Base-by-base conservation (phyloP, 805 yeast genomes). In the Saturnispora mendoncae region DNA sequence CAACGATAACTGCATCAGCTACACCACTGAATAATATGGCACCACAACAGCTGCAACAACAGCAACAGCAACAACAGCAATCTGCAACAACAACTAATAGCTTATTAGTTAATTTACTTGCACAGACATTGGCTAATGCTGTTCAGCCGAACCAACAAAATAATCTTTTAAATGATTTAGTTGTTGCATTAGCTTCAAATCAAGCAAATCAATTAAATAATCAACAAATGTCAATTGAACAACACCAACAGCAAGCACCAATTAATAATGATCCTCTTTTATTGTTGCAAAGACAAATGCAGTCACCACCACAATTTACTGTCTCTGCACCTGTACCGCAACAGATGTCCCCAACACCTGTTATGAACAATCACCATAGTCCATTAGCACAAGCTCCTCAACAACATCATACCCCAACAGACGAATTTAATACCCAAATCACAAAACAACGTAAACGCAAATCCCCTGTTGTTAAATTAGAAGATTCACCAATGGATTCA, bases 261-360 rank as follows among this genome's bases (percentile, higher is more conserved):
- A 6, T 7, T 7, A 23, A 23, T 23, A 10, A 7, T 23, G 35
- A 32, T 4, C 8, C 24, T 9, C 12, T 32, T 8, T 5, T 25
- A 5, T 6, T 30, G 20, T 17, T 30, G 12, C 33, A 30, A 9
- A 17, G 35, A 7, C 35, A 32, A 19, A 20, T 19, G 5, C 24
- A 32, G 9, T 32, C 35, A 6, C 25, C 35, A 26, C 90, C 87
- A 1, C 14, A 84, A 47, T 36, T 84, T 68, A n/a, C n/a, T 1
- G 80, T 79, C 51, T 82, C 68, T 39, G 72, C 69, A 54, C 83
- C 83, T 0, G 74, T 48, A 27, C 15, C 15, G 41, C 51, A 67
- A 19, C n/a, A n/a, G 19, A 20, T 23, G 26, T 23, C 26, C 6
- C 26, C n/a, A n/a, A n/a, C 26, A 7, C 26, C 26, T 23, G 10